A percentile compares a stretch with the other conserved stretches of the same genome.
phyloP scores from a whole-genome alignment of 2,329 filamentous ascomycete species.

The Alternaria sp. region DNA sequence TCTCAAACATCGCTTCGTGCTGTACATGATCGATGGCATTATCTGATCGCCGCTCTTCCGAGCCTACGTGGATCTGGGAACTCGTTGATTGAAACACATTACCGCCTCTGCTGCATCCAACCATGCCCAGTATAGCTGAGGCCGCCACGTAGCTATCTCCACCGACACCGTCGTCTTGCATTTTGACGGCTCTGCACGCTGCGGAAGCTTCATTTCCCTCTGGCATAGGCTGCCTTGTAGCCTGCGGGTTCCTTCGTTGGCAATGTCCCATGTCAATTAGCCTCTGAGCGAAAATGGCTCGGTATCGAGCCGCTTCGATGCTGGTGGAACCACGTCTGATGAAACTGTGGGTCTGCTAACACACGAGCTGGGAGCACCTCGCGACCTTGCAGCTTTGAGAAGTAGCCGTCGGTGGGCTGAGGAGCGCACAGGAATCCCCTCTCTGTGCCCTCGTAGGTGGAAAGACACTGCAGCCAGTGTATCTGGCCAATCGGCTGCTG shows the following conservation, averaged over 20 bases:
- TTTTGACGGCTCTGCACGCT: constrained; percentile 8
- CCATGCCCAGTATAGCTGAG: constrained; percentile 19
- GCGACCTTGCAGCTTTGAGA: constrained; percentile 8
- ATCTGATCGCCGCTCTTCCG: constrained; percentile 14
- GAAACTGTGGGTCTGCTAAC: constrained; percentile 19
- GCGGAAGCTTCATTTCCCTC: constrained; percentile 16
- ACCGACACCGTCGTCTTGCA: constrained; percentile 15
- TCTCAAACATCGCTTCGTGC: constrained; percentile 3
- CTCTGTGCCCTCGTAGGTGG: constrained; percentile 13
- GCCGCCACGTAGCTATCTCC: constrained; percentile 20
- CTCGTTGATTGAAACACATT: constrained; percentile 11
- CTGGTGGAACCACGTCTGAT: constrained; percentile 21
- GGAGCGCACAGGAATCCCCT: constrained; percentile 13
- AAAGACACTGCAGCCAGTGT: constrained; percentile 10
- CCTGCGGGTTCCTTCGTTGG: constrained; percentile 19
- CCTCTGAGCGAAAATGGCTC: constrained; percentile 12
- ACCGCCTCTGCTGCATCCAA: constrained; percentile 11
- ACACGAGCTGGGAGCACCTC: constrained; percentile 15
- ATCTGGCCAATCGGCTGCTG: constrained; percentile 15
- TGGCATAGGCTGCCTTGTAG: constrained; percentile 3
- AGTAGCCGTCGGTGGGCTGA: constrained; percentile 10
- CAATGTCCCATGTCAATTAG: constrained; percentile 13
- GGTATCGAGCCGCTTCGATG: constrained; percentile 10
- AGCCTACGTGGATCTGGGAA: constrained; percentile 10
- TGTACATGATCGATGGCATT: constrained; percentile 2